Evolutionary conservation across 441 rosid genomes (phyloP), one percentile per base, ranked within the genome.

Genomic region (Macaranga tanarius): DNA sequence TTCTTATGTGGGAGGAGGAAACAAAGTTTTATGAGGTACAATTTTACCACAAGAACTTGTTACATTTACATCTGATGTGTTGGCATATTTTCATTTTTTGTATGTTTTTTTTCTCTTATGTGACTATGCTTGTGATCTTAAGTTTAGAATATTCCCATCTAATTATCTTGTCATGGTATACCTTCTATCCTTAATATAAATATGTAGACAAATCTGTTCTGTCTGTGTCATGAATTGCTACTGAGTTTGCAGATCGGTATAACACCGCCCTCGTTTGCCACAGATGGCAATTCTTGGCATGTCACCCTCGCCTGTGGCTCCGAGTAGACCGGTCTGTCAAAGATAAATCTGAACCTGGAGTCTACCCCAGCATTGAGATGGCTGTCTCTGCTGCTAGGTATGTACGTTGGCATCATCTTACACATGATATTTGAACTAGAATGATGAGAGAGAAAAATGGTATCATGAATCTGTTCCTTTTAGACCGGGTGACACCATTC

Each of bases 231-330:
- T 79, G 17, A 72, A 38, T 60, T 76, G 50, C 22, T 55, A 67
- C 65, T 77, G 77, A 76, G 80, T 64, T 77, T 77, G 80, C 83
- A 80, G 83, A 95, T 95, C 89, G 98, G 87, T 88, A 95, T 90
- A 95, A 93, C 90, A 86, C 98, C 76, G 96, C 99, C 85, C 97
- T 92, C 86, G 97, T 91, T 90, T 95, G 97, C 97, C 93, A 90
- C 95, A 95, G 98, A 93, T 95, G 99, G 99, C 67, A 72, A 73
- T 86, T 83, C 79, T 79, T 95, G 87, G 99, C 97, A 61, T 93
- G 98, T 80, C 99, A 95, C 52, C 99, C 99, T 81, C 92, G 86
- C 62, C 65, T 93, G 77, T 95, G 99, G 99, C 87, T 95, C 45
- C 90, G 96, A 34, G 99, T 95, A 55, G 97, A 95, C 51, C 88